These are phyloP conservation scores for Reticulomyxa filosa DNA, from an alignment of 78 protist genomes.

Conservation along the genomic window DNA sequence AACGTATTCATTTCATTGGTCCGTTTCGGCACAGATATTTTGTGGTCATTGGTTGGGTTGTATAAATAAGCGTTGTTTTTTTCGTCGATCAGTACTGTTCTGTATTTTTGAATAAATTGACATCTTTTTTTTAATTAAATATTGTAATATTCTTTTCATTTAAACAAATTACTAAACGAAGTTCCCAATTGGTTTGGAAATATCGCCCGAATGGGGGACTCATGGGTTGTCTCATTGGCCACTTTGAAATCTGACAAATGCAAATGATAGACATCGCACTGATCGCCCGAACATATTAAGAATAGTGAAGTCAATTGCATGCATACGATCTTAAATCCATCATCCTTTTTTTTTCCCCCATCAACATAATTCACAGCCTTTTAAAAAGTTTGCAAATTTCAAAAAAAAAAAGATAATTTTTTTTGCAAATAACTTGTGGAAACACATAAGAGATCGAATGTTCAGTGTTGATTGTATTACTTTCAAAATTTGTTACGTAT, in stretches of 20 bases:
- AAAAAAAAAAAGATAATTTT: neutral
- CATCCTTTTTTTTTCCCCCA: neutral
- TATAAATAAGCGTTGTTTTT: constrained; percentile 2
- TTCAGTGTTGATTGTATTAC: too few relatives aligned
- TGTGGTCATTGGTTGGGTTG: constrained; percentile 18
- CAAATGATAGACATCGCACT: constrained; percentile 16
- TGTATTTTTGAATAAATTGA: too few relatives aligned
- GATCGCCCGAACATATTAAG: constrained; percentile 18
- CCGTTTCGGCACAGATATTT: neutral
- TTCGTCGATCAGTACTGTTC: constrained; percentile 17
- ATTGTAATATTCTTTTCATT: too few relatives aligned
- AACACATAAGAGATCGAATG: neutral
- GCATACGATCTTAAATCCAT: neutral
- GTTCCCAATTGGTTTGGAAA: constrained; percentile 26
- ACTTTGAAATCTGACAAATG: constrained; percentile 6
- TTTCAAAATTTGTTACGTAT: too few relatives aligned
- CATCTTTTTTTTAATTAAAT: too few relatives aligned
- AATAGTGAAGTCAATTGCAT: constrained; percentile 22
- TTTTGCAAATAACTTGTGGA: neutral
- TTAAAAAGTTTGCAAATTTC: neutral
- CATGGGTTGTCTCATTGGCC: constrained; percentile 15
- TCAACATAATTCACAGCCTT: too few relatives aligned
- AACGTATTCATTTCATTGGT: neutral
- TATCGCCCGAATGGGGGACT: neutral
- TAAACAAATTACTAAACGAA: too few relatives aligned